phyloP scores from a whole-genome alignment of 768 basidiomycete genomes.

The Naganishia randhawae region DNA sequence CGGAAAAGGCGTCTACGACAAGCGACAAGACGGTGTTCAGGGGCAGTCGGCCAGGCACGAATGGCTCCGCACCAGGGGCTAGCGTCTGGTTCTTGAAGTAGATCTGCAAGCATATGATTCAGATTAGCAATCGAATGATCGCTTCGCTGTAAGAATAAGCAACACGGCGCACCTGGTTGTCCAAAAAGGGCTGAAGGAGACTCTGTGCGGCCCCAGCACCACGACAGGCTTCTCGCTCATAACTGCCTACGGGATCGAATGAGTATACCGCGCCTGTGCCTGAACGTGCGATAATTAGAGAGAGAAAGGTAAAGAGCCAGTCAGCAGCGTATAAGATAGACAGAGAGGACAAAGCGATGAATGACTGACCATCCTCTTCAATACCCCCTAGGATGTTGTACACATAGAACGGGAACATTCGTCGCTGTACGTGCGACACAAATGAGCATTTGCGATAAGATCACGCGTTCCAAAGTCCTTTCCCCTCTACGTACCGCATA shows the following conservation, averaged over 20 bases:
- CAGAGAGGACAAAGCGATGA: not conserved
- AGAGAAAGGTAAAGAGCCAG: not conserved
- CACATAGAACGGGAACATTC: constrained; percentile 87
- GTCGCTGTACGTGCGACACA: not conserved
- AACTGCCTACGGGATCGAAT: constrained; percentile 98
- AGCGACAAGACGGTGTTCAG: constrained; percentile 73
- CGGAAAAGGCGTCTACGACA: constrained; percentile 93
- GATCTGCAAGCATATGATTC: constrained; percentile 58
- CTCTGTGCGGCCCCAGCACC: constrained; percentile 93
- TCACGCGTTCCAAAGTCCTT: constrained; percentile 62
- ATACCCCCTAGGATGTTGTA: constrained; percentile 95
- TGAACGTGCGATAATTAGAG: constrained; percentile 46
- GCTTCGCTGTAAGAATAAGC: not conserved
- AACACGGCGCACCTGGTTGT: constrained; percentile 76
- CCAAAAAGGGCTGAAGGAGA: constrained; percentile 93
- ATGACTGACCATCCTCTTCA: constrained; percentile 81
- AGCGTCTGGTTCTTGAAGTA: constrained; percentile 94
- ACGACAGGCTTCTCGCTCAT: constrained; percentile 93
- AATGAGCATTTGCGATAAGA: not conserved
- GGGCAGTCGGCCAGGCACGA: constrained; percentile 69
- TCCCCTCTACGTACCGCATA: constrained; percentile 57
- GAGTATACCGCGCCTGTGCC: constrained; percentile 97
- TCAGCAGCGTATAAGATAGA: no score
- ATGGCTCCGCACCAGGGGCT: constrained; percentile 65
- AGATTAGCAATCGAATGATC: not conserved